Conservation (phyloP, 2,329 filamentous ascomycete species). For the Talaromyces sp. region DNA sequence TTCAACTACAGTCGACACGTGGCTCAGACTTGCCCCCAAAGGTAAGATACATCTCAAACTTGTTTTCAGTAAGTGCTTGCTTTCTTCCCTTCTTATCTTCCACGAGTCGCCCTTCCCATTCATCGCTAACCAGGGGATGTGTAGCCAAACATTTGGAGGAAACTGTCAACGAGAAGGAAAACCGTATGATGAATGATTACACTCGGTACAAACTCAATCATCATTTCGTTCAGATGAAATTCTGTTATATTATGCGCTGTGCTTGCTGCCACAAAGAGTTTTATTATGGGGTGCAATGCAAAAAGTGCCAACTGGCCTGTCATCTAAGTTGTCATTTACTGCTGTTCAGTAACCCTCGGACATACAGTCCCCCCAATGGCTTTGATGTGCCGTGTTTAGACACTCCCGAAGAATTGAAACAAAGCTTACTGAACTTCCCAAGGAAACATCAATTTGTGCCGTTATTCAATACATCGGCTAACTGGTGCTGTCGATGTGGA, state of each 20-base stretch:
- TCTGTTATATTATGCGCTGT: conserved; percentile 6
- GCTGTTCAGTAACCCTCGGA: no score
- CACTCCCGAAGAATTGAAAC: not conserved
- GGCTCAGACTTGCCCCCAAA: not conserved
- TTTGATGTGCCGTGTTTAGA: not conserved
- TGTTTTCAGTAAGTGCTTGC: not conserved
- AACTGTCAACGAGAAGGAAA: not conserved
- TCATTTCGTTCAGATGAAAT: not conserved
- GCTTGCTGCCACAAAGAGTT: not conserved
- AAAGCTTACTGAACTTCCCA: no score
- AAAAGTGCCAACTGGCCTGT: conserved; percentile 5
- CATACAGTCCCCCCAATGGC: no score
- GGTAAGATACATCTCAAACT: not conserved
- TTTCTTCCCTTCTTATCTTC: not conserved
- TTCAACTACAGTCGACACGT: conserved; percentile 3
- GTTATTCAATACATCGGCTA: conserved; percentile 10
- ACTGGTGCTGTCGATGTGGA: conserved; percentile 9
- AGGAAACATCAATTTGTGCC: conserved; percentile 7
- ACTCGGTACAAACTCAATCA: not conserved
- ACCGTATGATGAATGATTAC: not conserved
- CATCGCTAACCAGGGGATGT: not conserved
- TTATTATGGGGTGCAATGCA: not conserved
- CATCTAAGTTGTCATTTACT: not conserved
- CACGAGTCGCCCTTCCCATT: no score
- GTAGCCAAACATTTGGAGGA: not conserved